Evolutionary conservation across 2,329 filamentous ascomycete species (phyloP).

Genomic region (Rhynchosporium graminicola): DNA sequence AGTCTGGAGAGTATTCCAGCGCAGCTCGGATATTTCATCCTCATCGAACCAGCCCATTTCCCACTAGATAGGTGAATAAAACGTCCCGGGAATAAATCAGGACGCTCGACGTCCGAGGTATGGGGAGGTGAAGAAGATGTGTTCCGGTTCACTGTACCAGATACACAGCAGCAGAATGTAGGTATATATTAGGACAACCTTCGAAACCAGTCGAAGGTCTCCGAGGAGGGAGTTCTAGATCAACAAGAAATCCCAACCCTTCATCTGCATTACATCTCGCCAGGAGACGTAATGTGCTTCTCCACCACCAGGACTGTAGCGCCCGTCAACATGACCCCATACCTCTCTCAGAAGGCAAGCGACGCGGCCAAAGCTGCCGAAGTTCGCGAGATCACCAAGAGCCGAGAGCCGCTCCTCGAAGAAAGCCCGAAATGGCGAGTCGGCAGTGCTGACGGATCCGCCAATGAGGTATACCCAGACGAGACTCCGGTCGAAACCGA

Average conservation of each 20-base stretch:
- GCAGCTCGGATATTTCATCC: conserved; percentile 23
- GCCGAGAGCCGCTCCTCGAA: conserved; percentile 73
- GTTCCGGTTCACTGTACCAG: conserved; percentile 25
- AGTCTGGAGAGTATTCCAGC: conserved; percentile 20
- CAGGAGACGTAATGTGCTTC: conserved; percentile 77
- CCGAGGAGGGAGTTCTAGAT: conserved; percentile 55
- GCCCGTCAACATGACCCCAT: conserved; percentile 72
- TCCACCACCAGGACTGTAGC: conserved; percentile 41
- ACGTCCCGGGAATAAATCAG: conserved; percentile 26
- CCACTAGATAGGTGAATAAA: conserved; percentile 20
- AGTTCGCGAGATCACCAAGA: conserved; percentile 74
- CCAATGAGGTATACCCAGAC: conserved; percentile 92
- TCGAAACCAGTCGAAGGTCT: conserved; percentile 28
- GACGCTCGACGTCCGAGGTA: conserved; percentile 29
- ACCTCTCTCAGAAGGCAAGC: conserved; percentile 76
- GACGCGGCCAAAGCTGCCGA: conserved; percentile 85
- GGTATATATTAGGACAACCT: conserved; percentile 26
- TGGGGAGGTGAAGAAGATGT: conserved; percentile 21
- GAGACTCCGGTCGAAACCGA: conserved; percentile 86
- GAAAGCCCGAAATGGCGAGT: conserved; percentile 74
- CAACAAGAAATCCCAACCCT: conserved; percentile 89
- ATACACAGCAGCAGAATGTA: conserved; percentile 25
- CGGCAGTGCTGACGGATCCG: conserved; percentile 73
- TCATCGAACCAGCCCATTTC: conserved; percentile 8
- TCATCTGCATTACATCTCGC: conserved; percentile 90